Evolutionary conservation across 257 asterid species (phyloP).

Genomic region (Petrea volubilis): DNA sequence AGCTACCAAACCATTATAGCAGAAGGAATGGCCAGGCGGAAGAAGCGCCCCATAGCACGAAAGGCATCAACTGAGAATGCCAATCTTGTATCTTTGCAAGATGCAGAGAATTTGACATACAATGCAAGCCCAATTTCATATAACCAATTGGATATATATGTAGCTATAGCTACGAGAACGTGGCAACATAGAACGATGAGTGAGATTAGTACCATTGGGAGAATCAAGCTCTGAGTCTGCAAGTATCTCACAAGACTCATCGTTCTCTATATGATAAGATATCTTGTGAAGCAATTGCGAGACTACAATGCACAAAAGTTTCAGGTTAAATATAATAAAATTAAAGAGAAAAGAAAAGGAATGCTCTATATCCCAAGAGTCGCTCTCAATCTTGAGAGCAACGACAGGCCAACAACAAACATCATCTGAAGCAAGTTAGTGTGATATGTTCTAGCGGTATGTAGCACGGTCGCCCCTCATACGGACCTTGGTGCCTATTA

Average conservation of each 20-base stretch:
- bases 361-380: no score
- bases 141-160: slow-evolving; percentile 54
- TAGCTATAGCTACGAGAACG: slow-evolving; percentile 51
- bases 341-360: no score
- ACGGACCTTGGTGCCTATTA: no score
- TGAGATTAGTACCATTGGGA: slow-evolving; percentile 52
- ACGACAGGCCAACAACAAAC: no score
- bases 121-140: slow-evolving; percentile 44
- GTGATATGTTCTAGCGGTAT: no score
- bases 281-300: no score
- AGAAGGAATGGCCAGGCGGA: slow-evolving; percentile 59
- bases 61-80: slow-evolving; percentile 45
- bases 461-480: no score
- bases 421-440: no score
- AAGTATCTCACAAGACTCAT: slow-evolving; percentile 56
- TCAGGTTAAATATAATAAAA: no score
- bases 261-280: no score
- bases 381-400: no score
- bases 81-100: slow-evolving; percentile 43
- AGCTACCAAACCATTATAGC: slow-evolving; percentile 75
- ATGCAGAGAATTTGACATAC: slow-evolving; percentile 39
- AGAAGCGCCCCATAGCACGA: slow-evolving; percentile 39
- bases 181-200: slow-evolving; percentile 47
- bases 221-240: slow-evolving; percentile 60
- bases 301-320: no score